A percentile compares a stretch with the other conserved stretches of the same genome.
Conservation (phyloP, 2,329 filamentous ascomycete genomes). For the Xylaria sp. region DNA sequence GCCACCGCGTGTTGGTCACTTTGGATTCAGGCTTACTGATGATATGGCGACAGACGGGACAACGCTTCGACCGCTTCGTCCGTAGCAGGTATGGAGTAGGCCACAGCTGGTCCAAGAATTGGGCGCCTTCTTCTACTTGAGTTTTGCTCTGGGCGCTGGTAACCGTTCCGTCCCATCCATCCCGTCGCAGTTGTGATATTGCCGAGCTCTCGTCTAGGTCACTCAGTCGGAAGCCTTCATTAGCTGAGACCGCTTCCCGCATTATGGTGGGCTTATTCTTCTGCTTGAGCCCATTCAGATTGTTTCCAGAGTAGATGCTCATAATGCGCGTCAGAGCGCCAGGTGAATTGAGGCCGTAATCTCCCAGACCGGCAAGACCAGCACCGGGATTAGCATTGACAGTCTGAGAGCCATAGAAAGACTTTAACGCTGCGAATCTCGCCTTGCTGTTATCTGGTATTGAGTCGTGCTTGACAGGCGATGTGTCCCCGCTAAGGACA, state of each 20-base stretch:
- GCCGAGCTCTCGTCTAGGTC: conserved; percentile 70
- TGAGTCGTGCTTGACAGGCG: conserved; percentile 60
- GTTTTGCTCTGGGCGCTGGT: conserved; percentile 60
- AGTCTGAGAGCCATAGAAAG: conserved; percentile 86
- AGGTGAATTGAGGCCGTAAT: conserved; percentile 77
- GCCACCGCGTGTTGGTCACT: conserved; percentile 87
- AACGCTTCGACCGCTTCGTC: conserved; percentile 94
- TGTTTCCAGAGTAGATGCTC: conserved; percentile 82
- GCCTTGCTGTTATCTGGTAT: conserved; percentile 66
- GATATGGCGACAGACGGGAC: conserved; percentile 91
- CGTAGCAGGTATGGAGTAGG: conserved; percentile 85
- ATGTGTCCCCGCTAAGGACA: conserved; percentile 39
- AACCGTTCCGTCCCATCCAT: conserved; percentile 73
- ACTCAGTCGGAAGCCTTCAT: conserved; percentile 77
- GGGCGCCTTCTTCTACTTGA: conserved; percentile 63
- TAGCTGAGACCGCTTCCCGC: conserved; percentile 77
- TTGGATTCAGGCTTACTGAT: conserved; percentile 95
- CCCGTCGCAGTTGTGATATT: conserved; percentile 67
- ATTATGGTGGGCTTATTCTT: conserved; percentile 77
- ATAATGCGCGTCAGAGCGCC: conserved; percentile 88
- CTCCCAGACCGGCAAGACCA: conserved; percentile 58
- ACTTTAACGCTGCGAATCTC: conserved; percentile 75
- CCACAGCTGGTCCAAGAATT: conserved; percentile 78
- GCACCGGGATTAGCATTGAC: conserved; percentile 65
- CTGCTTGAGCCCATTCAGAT: conserved; percentile 70